Evolutionary conservation across 2,329 filamentous ascomycete genomes (phyloP).

Genomic region (Nothophaeocryptopus gaeumannii): DNA sequence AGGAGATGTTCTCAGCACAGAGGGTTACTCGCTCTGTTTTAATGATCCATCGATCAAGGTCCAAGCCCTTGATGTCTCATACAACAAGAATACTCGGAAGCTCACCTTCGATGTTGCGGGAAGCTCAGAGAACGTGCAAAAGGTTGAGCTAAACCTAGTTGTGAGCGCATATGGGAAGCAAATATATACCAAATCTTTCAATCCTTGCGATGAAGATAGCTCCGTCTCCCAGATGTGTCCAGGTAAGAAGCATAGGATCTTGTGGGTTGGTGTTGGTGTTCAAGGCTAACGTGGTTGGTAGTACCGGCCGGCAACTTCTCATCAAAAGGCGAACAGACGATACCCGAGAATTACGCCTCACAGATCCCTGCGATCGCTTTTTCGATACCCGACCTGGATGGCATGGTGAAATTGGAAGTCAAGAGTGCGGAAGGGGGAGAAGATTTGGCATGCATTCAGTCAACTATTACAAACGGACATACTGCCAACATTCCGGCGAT

Average conservation of each 20-base stretch:
- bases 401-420: constrained; percentile 75
- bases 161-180: constrained; percentile 81
- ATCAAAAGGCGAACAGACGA: constrained; percentile 67
- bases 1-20: constrained; percentile 72
- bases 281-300: constrained; percentile 35
- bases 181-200: constrained; percentile 75
- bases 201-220: constrained; percentile 66
- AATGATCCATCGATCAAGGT: constrained; percentile 62
- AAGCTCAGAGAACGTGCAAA: constrained; percentile 68
- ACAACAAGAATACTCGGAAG: constrained; percentile 69
- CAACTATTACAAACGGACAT: constrained; percentile 82
- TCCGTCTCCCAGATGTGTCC: constrained; percentile 76
- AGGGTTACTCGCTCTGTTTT: constrained; percentile 73
- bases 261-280: not conserved
- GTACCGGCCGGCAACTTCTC: constrained; percentile 73
- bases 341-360: constrained; percentile 68
- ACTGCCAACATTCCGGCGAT: constrained; percentile 72
- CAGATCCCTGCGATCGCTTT: constrained; percentile 88
- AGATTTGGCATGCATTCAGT: constrained; percentile 77
- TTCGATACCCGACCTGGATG: constrained; percentile 83
- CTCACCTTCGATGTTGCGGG: constrained; percentile 82
- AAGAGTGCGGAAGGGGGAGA: constrained; percentile 57
- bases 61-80: constrained; percentile 71
- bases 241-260: constrained; percentile 46
- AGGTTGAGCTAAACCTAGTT: constrained; percentile 72